These are phyloP conservation scores for Flaveria linearis DNA, from an alignment of 129 eudicot species.

Conservation along the genomic window DNA sequence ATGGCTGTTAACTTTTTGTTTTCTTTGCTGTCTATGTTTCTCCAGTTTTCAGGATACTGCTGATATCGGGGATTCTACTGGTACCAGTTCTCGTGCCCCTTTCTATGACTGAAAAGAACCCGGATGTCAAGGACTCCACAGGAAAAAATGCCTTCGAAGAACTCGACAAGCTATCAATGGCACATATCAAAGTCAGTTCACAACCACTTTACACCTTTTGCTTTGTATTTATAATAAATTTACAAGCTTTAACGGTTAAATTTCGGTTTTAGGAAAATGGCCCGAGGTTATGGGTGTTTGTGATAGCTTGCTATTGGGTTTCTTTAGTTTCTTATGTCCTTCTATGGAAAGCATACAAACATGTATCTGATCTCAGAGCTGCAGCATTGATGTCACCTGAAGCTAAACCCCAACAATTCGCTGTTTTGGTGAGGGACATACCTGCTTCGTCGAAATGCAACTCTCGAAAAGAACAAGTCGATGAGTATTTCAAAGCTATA, in stretches of 20 bases:
- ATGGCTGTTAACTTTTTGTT: background rate
- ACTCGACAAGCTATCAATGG: slow-evolving; percentile 87
- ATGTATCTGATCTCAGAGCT: slow-evolving; percentile 70
- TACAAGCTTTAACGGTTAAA: background rate
- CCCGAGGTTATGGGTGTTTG: slow-evolving; percentile 65
- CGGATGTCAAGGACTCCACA: slow-evolving; percentile 34
- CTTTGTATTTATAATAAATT: background rate
- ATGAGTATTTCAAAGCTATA: slow-evolving; percentile 59
- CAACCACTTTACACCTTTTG: slow-evolving; percentile 5
- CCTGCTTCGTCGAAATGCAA: slow-evolving; percentile 50
- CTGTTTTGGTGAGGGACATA: slow-evolving; percentile 81
- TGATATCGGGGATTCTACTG: slow-evolving; percentile 55
- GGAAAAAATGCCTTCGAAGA: slow-evolving; percentile 68
- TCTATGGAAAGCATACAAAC: slow-evolving; percentile 86
- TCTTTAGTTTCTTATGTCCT: slow-evolving; percentile 66
- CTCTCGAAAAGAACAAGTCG: slow-evolving; percentile 71
- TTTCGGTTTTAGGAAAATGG: slow-evolving; percentile 46
- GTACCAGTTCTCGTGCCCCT: slow-evolving; percentile 70
- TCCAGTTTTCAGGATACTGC: slow-evolving; percentile 66
- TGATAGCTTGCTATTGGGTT: slow-evolving; percentile 72
- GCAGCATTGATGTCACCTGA: slow-evolving; percentile 59
- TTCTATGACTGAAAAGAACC: slow-evolving; percentile 47
- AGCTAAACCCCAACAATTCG: slow-evolving; percentile 71
- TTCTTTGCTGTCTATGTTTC: slow-evolving; percentile 5
- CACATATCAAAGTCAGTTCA: slow-evolving; percentile 63